Conservation (phyloP, 495 filamentous ascomycete species). For the Trichocladium uniseriatum region DNA sequence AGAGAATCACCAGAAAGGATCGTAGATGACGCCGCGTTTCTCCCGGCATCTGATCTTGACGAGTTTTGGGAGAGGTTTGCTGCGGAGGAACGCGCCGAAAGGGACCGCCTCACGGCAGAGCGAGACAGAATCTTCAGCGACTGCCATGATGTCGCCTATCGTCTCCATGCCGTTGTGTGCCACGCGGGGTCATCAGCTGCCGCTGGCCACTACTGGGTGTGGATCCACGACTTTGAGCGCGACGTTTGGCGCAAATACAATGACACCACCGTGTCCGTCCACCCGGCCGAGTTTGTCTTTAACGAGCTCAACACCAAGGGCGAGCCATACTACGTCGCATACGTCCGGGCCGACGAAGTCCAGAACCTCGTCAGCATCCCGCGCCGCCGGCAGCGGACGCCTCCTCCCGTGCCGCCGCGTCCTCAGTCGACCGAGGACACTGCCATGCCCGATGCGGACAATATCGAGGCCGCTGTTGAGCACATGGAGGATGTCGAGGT, state of each 20-base stretch:
- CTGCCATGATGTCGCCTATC: slow-evolving; percentile 56
- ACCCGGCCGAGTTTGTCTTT: slow-evolving; percentile 54
- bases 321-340: slow-evolving; percentile 85
- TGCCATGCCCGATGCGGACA: background rate
- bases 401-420: background rate
- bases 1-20: background rate
- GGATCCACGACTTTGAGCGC: slow-evolving; percentile 78
- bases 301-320: slow-evolving; percentile 48
- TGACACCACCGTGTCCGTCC: slow-evolving; percentile 66
- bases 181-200: slow-evolving; percentile 54
- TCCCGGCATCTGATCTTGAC: background rate
- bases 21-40: background rate
- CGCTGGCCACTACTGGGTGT: slow-evolving; percentile 94
- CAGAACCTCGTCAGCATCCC: slow-evolving; percentile 50
- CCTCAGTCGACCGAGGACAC: background rate
- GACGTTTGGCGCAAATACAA: slow-evolving; percentile 91
- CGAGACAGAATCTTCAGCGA: slow-evolving; percentile 55
- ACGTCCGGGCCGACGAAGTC: slow-evolving; percentile 57
- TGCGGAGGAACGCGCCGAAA: slow-evolving; percentile 6
- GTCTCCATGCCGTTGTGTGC: slow-evolving; percentile 86
- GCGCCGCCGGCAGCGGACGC: slow-evolving; percentile 10
- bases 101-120: slow-evolving; percentile 15
- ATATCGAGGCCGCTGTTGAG: background rate
- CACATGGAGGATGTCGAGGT: slow-evolving; percentile 2
- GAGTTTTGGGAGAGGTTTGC: slow-evolving; percentile 6